Evolutionary conservation across 1,139 yeast species (phyloP).

Genomic region (Yamadazyma spencermartinsiae): DNA sequence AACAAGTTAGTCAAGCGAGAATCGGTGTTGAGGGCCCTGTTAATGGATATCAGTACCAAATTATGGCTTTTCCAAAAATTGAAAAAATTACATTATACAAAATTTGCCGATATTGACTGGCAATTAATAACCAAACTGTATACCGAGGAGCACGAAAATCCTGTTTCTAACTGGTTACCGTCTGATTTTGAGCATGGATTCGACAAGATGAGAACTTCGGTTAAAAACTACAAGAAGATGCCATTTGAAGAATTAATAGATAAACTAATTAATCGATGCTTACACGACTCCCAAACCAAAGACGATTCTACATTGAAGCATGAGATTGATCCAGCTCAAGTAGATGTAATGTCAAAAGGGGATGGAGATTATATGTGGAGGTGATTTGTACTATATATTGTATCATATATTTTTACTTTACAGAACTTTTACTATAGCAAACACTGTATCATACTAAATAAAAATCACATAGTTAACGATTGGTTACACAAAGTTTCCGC

Average conservation of each 20-base stretch:
- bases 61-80: slow-evolving; percentile 58
- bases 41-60: slow-evolving; percentile 51
- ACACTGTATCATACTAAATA: no score
- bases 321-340: neutral
- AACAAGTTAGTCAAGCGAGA: slow-evolving; percentile 70
- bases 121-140: slow-evolving; percentile 14
- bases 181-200: slow-evolving; percentile 37
- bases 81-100: slow-evolving; percentile 47
- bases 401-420: no score
- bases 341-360: neutral
- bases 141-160: slow-evolving; percentile 11
- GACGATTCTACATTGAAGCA: neutral
- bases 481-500: no score
- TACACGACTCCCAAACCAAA: neutral
- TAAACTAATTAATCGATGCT: slow-evolving; percentile 20
- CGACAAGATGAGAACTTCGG: slow-evolving; percentile 32
- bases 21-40: slow-evolving; percentile 49
- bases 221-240: slow-evolving; percentile 30
- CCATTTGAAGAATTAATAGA: slow-evolving; percentile 25
- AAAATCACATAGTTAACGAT: neutral
- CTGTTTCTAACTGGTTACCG: slow-evolving; percentile 25
- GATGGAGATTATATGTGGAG: slow-evolving; percentile 12
- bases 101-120: slow-evolving; percentile 65
- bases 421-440: neutral
- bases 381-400: neutral